Base-by-base conservation (phyloP, 106 monocot species). In the Phalaenopsis equestris region DNA sequence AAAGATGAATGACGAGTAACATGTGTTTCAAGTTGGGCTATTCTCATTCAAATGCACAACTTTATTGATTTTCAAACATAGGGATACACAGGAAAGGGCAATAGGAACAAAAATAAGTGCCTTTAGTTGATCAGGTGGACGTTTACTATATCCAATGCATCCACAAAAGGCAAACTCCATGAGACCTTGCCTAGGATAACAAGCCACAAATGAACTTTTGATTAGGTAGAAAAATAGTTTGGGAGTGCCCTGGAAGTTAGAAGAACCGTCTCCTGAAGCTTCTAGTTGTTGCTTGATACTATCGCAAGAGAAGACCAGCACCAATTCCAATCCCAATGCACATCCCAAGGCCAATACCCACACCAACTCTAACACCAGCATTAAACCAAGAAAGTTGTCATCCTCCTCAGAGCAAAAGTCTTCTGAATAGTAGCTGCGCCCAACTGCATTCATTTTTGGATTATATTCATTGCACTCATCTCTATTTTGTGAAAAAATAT, bases 331-430 rank as follows among this genome's bases (percentile, higher is more conserved):
- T n/a, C n/a, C n/a, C n/a, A n/a, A n/a, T n/a, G n/a, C n/a, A n/a
- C n/a, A n/a, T n/a, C n/a, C n/a, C n/a, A n/a, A n/a, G n/a, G n/a
- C n/a, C n/a, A n/a, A n/a, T n/a, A n/a, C n/a, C n/a, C n/a, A n/a
- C n/a, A n/a, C n/a, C n/a, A n/a, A n/a, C n/a, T n/a, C n/a, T n/a
- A n/a, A n/a, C n/a, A n/a, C n/a, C n/a, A 10, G 83, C 83, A 55
- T 83, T 83, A 56, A 83, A 83, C 83, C 78, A 79, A 24, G 83
- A 79, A 21, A 83, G 78, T 37, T 83, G 83, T 73, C 83, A 74
- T 83, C 78, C 72, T 78, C 83, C 30, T 83, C 83, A 19, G 73
- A 42, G 73, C 56, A 83, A 73, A 78, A 83, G 4, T 48, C 78
- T 83, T 83, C 83, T 2, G 78, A 73, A 56, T 79, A 46, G 42